Percentiles rank a stretch among this genome's conserved stretches.
These are phyloP conservation scores for Rhamnella rubrinervis DNA, from an alignment of 331 rosid genomes.

Conservation along the genomic window DNA sequence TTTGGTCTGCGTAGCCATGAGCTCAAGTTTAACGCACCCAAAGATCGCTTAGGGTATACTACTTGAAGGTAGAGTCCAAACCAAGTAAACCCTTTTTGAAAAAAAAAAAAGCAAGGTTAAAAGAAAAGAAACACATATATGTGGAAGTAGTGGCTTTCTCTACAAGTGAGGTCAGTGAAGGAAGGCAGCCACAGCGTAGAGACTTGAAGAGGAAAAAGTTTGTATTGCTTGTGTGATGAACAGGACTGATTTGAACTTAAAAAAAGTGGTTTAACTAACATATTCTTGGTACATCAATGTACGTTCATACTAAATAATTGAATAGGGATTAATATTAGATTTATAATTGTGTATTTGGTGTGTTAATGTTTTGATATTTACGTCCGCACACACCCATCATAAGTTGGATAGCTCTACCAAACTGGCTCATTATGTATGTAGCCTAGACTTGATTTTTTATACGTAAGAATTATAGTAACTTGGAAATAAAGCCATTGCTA, in stretches of 20 bases:
- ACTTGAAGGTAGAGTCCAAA: constrained; percentile 56
- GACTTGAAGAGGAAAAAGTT: constrained; percentile 33
- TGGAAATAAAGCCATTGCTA: constrained; percentile 35
- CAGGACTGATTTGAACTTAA: constrained; percentile 15
- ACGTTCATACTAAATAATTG: not conserved
- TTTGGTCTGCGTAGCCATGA: constrained; percentile 35
- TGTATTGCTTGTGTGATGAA: not conserved
- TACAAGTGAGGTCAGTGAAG: constrained; percentile 63
- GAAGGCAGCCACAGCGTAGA: constrained; percentile 22
- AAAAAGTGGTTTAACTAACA: constrained; percentile 38
- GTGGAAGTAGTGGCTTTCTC: constrained; percentile 40
- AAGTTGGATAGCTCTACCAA: constrained; percentile 47
- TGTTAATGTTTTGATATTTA: constrained; percentile 11
- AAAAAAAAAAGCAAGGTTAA: not conserved
- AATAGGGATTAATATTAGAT: constrained; percentile 19
- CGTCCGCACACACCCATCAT: constrained; percentile 38
- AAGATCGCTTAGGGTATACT: constrained; percentile 52
- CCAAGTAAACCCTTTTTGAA: constrained; percentile 41
- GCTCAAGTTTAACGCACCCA: constrained; percentile 27
- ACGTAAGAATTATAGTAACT: constrained; percentile 46
- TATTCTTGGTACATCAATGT: constrained; percentile 26
- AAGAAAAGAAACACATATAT: not conserved
- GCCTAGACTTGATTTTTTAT: constrained; percentile 34
- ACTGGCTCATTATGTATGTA: constrained; percentile 35
- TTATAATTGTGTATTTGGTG: constrained; percentile 5